phyloP scores from a whole-genome alignment of 1,284 basidiomycete species.

The Trametes versicolor region DNA sequence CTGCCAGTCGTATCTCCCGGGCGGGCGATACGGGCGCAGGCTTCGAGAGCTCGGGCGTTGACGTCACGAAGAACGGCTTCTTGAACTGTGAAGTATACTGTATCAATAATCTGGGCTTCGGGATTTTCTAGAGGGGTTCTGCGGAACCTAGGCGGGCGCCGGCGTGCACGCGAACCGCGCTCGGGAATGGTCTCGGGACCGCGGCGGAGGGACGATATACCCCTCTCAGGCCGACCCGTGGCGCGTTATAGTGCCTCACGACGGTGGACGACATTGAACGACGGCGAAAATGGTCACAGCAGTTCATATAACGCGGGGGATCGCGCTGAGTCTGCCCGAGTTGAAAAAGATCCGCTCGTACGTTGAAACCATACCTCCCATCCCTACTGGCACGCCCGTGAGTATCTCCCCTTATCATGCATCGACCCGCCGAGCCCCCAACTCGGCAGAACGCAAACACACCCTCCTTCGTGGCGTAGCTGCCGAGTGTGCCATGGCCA shows the following conservation, averaged over 20 bases:
- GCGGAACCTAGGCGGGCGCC: neutral
- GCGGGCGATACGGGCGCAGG: neutral
- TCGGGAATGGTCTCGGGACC: neutral
- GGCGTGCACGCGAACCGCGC: neutral
- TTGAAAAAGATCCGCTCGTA: too few species aligned
- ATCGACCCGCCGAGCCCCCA: neutral
- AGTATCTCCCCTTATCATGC: too few species aligned
- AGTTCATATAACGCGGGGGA: too few species aligned
- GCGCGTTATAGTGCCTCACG: too few species aligned
- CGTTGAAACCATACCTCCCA: too few species aligned
- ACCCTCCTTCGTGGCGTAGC: slow-evolving; percentile 4
- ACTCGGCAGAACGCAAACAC: neutral
- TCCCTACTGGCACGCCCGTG: too few species aligned
- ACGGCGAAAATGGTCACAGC: too few species aligned
- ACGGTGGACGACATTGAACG: too few species aligned
- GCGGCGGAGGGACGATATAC: neutral
- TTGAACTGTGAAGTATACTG: neutral
- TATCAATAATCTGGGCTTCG: neutral
- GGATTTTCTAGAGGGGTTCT: neutral
- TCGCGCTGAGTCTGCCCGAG: too few species aligned
- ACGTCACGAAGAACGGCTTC: slow-evolving; percentile 2
- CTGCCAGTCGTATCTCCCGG: neutral
- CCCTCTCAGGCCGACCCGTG: neutral
- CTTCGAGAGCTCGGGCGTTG: neutral
- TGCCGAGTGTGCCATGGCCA: neutral